Percentiles rank a stretch among this genome's conserved stretches.
Evolutionary conservation across 1,139 yeast genomes (phyloP).

Genomic region (Yamadazyma triangularis): DNA sequence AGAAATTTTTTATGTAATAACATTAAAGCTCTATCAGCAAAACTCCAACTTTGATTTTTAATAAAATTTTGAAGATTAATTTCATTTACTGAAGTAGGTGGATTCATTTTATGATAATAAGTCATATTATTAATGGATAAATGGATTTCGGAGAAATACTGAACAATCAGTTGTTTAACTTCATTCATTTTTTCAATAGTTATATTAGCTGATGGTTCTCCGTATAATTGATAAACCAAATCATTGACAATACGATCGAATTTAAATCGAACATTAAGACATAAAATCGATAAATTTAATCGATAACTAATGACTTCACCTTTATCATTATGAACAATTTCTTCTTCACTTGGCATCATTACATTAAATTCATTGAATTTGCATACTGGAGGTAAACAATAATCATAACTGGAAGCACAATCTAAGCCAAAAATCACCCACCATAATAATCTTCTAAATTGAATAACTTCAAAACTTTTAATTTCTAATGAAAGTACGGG

Average conservation of each 20-base stretch:
- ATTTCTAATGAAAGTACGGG: conserved; percentile 49
- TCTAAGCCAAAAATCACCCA: conserved; percentile 64
- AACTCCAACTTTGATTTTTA: conserved; percentile 47
- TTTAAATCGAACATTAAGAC: conserved; percentile 50
- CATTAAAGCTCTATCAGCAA: conserved; percentile 54
- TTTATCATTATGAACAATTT: conserved; percentile 23
- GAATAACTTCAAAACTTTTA: conserved; percentile 43
- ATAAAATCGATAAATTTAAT: conserved; percentile 35
- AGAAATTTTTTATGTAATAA: conserved; percentile 52
- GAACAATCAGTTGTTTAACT: conserved; percentile 44
- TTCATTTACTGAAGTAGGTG: conserved; percentile 35
- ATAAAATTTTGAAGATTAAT: conserved; percentile 45
- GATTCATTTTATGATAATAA: conserved; percentile 19
- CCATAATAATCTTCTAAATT: conserved; percentile 55
- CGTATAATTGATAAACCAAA: conserved; percentile 40
- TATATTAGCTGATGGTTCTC: conserved; percentile 35
- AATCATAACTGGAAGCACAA: conserved; percentile 53
- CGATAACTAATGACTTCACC: conserved; percentile 21
- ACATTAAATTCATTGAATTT: conserved; percentile 55
- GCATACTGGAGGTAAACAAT: conserved; percentile 55
- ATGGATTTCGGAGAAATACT: conserved; percentile 46
- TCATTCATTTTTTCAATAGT: conserved; percentile 36
- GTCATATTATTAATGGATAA: conserved; percentile 34
- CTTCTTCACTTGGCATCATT: conserved; percentile 47
- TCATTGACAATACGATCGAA: conserved; percentile 51